Base-by-base conservation (phyloP, 2,329 filamentous ascomycete genomes). In the Aspergillus neoniger region DNA sequence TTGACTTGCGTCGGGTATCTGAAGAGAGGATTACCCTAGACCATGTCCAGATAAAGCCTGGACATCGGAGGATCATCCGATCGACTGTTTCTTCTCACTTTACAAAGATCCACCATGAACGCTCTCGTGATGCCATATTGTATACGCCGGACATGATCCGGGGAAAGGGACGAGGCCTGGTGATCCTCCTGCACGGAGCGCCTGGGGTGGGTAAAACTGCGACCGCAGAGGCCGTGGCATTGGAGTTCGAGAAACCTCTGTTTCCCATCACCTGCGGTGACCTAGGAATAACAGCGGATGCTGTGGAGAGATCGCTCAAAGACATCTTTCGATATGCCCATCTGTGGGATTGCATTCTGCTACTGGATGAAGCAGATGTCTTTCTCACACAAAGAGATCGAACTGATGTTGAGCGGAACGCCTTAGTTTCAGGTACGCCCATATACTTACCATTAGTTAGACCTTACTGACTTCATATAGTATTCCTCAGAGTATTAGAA, bases 221-320 rank as follows among this genome's bases (percentile, higher is more conserved):
- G 4, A 60, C 58, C 2, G 58, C 58, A 19, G 58, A 59, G 15
- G 51, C 28, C 3, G 41, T 59, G 21, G 51, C 57, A 5, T 15
- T 49, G 21, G 43, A 32, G 21, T 38, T 54, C 14, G 49, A 50
- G 28, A 55, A 48, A 9, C 58, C 58, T 12, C 36, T 60, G 9
- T 56, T 82, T 48, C 74, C 76, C 7, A 81, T 85, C 55, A 83
- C 81, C 0, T 83, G 80, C 10, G 81, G 82, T 49, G 80, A 83
- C 58, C 74, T 81, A 0, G 78, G 80, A 14, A 67, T 78, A n/a
- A 77, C 75, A 0, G 76, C 81, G 0, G 63, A 71, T 3, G 74
- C 79, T 1, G 77, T 82, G 2, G 80, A 82, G 66, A 61, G 61
- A 0, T 73, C 70, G 0, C 71, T 82, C 1, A 76, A 73, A 63